phyloP scores from a whole-genome alignment of 352 stramenopile species.

The Phytophthora megakarya region DNA sequence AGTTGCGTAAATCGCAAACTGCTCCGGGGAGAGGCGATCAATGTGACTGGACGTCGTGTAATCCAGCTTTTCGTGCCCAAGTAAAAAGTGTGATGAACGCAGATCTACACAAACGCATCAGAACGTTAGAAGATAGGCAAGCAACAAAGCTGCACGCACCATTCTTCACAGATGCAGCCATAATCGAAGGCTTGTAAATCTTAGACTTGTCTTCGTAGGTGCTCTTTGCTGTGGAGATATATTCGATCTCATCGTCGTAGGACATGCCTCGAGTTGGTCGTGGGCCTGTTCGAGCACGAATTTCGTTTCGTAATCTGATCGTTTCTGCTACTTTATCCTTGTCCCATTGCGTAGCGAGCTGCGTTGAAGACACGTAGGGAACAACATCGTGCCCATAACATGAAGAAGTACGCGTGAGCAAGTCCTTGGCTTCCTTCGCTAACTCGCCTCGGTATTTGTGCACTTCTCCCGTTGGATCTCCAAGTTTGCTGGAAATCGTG shows the following conservation, averaged over 20 bases:
- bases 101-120: conserved; percentile 51
- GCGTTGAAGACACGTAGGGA: conserved; percentile 63
- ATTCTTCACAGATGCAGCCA: conserved; percentile 80
- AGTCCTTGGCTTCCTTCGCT: conserved; percentile 51
- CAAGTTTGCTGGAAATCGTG: conserved; percentile 51
- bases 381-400: conserved; percentile 59
- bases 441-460: conserved; percentile 66
- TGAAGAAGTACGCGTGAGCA: conserved; percentile 65
- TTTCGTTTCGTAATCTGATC: conserved; percentile 67
- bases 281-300: conserved; percentile 64
- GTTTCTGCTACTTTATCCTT: conserved; percentile 58
- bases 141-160: conserved; percentile 36
- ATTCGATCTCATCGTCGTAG: conserved; percentile 80
- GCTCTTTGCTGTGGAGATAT: conserved; percentile 76
- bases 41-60: conserved; percentile 81
- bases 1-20: conserved; percentile 63
- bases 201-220: conserved; percentile 77
- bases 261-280: conserved; percentile 64
- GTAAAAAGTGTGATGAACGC: conserved; percentile 71
- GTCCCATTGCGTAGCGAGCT: conserved; percentile 73
- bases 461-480: conserved; percentile 66
- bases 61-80: conserved; percentile 68
- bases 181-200: conserved; percentile 71
- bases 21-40: conserved; percentile 47
- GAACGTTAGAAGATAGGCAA: conserved; percentile 4